These are phyloP conservation scores for Xylaria venustula DNA, from an alignment of 495 filamentous ascomycete species.

Conservation along the genomic window DNA sequence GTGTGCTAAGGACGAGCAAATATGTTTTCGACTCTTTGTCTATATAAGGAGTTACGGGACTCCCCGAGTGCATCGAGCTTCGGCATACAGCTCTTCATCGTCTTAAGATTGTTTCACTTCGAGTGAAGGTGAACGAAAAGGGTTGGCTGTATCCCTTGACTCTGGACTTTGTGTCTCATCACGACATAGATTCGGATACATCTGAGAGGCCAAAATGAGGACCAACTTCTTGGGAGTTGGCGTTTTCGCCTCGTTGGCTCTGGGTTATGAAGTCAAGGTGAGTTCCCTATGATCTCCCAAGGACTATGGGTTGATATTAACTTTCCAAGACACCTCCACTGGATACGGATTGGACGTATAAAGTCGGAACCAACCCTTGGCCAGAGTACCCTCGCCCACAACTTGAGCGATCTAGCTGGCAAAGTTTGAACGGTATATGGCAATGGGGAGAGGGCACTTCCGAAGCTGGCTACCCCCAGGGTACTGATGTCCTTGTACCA, in stretches of 20 bases:
- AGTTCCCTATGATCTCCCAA: not conserved
- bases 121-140: not conserved
- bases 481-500: constrained; percentile 56
- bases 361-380: constrained; percentile 63
- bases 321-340: constrained; percentile 42
- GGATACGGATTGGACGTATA: constrained; percentile 61
- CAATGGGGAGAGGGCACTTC: constrained; percentile 54
- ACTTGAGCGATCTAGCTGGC: constrained; percentile 56
- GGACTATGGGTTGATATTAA: not conserved
- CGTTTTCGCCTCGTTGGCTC: constrained; percentile 16
- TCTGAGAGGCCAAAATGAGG: not conserved
- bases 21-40: not conserved
- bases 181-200: not conserved
- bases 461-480: constrained; percentile 39
- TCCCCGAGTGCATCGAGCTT: too few relatives aligned
- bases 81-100: too few relatives aligned
- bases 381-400: constrained; percentile 66
- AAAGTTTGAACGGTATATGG: constrained; percentile 67
- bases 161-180: not conserved
- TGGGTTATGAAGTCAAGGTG: constrained; percentile 30
- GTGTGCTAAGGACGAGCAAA: not conserved
- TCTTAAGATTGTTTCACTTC: too few relatives aligned
- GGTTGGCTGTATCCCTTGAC: not conserved
- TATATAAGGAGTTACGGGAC: not conserved
- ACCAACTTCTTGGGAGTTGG: not conserved